These are phyloP conservation scores for Neocatenulostroma microsporum DNA, from an alignment of 2,329 filamentous ascomycete genomes.

Conservation along the genomic window DNA sequence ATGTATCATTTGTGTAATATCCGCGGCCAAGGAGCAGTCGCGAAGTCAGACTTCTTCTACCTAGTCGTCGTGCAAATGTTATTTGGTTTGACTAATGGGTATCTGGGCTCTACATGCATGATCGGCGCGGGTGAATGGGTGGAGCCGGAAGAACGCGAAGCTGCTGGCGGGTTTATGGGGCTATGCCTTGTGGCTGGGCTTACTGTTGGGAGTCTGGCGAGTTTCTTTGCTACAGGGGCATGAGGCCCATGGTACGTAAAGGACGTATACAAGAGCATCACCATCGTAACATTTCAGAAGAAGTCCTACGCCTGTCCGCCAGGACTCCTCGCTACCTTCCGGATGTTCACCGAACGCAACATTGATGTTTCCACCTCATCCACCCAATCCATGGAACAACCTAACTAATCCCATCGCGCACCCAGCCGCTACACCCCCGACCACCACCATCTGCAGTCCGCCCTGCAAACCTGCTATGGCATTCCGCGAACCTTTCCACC, in stretches of 20 bases:
- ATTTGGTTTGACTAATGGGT: slow-evolving; percentile 82
- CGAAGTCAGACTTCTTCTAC: slow-evolving; percentile 82
- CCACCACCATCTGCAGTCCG: slow-evolving; percentile 55
- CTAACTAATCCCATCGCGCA: slow-evolving; percentile 48
- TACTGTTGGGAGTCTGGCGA: slow-evolving; percentile 77
- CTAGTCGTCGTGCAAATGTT: slow-evolving; percentile 71
- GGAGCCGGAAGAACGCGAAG: slow-evolving; percentile 72
- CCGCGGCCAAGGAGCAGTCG: slow-evolving; percentile 61
- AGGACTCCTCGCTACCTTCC: slow-evolving; percentile 6
- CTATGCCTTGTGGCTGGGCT: slow-evolving; percentile 79
- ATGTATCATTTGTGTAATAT: slow-evolving; percentile 89
- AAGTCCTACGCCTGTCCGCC: too few relatives aligned
- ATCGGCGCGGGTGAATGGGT: slow-evolving; percentile 82
- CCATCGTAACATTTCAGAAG: too few relatives aligned
- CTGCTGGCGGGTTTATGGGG: slow-evolving; percentile 89
- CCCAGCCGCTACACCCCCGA: slow-evolving; percentile 57
- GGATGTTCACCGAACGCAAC: too few relatives aligned
- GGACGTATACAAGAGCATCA: too few relatives aligned
- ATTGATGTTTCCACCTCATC: too few relatives aligned
- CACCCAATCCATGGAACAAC: slow-evolving; percentile 12
- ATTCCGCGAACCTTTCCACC: slow-evolving; percentile 36
- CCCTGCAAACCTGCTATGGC: slow-evolving; percentile 48
- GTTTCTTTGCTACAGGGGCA: slow-evolving; percentile 59
- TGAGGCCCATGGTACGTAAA: slow-evolving; percentile 11
- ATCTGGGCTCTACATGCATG: slow-evolving; percentile 81